Evolutionary conservation across 257 asterid species (phyloP).

Genomic region (Linderniella brevidens): DNA sequence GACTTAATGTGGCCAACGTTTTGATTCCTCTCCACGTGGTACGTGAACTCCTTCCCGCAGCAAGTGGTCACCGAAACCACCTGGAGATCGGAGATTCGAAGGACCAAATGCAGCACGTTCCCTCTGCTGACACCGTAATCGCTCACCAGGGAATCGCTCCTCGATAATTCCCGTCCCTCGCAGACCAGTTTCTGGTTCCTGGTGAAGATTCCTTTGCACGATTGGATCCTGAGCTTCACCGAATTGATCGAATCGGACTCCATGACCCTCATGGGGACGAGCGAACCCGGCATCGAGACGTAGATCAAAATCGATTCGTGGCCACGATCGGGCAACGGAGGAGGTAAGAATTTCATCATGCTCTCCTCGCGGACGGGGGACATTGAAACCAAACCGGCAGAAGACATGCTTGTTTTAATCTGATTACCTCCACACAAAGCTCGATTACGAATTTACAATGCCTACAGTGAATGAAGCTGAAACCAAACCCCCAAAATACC

Average conservation of each 20-base stretch:
- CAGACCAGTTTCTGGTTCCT: constrained; percentile 67
- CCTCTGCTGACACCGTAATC: constrained; percentile 77
- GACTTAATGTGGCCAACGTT: constrained; percentile 64
- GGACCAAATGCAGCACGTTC: constrained; percentile 62
- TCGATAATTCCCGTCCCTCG: constrained; percentile 63
- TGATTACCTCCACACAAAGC: too few species aligned
- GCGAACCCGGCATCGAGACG: constrained; percentile 50
- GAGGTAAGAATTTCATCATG: too few species aligned
- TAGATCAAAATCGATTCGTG: constrained; percentile 37
- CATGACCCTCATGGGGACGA: constrained; percentile 62
- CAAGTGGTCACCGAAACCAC: constrained; percentile 45
- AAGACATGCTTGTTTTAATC: too few species aligned
- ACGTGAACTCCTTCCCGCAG: constrained; percentile 58
- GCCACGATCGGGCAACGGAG: too few species aligned
- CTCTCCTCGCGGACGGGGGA: too few species aligned
- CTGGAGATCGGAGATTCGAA: constrained; percentile 63
- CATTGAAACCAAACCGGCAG: too few species aligned
- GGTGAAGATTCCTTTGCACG: constrained; percentile 51
- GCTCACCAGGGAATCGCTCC: constrained; percentile 55
- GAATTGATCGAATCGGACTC: constrained; percentile 67
- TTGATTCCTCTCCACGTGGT: constrained; percentile 49
- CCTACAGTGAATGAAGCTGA: too few species aligned
- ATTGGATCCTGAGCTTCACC: constrained; percentile 56
- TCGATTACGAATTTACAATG: too few species aligned
- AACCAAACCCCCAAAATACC: too few species aligned